Percentiles rank a stretch among this genome's conserved stretches.
phyloP scores from a whole-genome alignment of 768 basidiomycete genomes.

The Xanthoconium purpureum region DNA sequence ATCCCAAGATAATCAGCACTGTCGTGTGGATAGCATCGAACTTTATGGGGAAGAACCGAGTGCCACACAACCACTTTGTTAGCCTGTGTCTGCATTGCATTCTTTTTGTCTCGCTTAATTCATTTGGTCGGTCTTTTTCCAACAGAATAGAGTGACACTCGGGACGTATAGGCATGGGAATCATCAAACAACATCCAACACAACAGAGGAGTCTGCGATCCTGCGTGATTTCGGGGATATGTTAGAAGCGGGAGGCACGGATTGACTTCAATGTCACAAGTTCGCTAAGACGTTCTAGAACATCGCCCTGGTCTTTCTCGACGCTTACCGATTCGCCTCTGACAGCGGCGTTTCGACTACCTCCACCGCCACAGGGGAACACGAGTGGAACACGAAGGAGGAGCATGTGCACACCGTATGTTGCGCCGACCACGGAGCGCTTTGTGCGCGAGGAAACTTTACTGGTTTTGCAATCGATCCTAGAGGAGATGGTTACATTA shows the following conservation, averaged over 20 bases:
- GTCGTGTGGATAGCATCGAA: constrained; percentile 57
- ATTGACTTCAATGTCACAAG: constrained; percentile 54
- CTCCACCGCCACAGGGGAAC: constrained; percentile 24
- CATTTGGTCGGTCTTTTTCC: neutral
- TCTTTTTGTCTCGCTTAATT: neutral
- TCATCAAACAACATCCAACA: constrained; percentile 40
- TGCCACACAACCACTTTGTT: constrained; percentile 53
- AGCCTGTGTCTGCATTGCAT: constrained; percentile 17
- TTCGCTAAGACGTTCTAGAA: constrained; percentile 68
- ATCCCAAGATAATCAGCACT: constrained; percentile 52
- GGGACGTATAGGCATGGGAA: constrained; percentile 54
- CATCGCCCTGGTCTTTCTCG: constrained; percentile 44
- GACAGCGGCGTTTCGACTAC: constrained; percentile 49
- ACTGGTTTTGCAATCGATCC: constrained; percentile 44
- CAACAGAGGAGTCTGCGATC: constrained; percentile 38
- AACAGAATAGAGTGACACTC: constrained; percentile 42
- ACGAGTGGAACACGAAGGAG: constrained; percentile 1
- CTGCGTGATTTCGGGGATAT: constrained; percentile 46
- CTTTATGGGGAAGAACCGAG: constrained; percentile 42
- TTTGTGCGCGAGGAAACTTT: constrained; percentile 42
- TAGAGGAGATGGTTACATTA: constrained; percentile 45
- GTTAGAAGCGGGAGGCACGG: constrained; percentile 47
- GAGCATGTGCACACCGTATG: constrained; percentile 34
- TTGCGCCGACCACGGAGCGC: constrained; percentile 40
- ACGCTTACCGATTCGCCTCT: constrained; percentile 49